These are phyloP conservation scores for Dittrichia graveolens DNA, from an alignment of 129 eudicot genomes.

Conservation along the genomic window DNA sequence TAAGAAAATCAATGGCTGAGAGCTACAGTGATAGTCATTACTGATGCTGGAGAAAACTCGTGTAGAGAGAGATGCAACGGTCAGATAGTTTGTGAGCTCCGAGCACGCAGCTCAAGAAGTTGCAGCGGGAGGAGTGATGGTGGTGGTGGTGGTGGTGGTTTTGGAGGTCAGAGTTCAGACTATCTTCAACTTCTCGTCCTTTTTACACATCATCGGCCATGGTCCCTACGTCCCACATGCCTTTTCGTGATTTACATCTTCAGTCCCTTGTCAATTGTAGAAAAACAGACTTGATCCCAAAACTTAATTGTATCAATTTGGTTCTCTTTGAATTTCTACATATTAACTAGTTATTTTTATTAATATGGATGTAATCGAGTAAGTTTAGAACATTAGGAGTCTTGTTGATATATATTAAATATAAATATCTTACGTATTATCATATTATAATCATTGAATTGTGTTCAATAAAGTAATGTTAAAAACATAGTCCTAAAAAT, in stretches of 20 bases:
- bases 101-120: constrained; percentile 30
- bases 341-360: no score
- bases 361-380: no score
- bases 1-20: constrained; percentile 2
- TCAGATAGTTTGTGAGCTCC: constrained; percentile 10
- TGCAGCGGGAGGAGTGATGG: constrained; percentile 22
- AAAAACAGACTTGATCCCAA: neutral
- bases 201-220: constrained; percentile 36
- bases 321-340: neutral
- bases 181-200: constrained; percentile 21
- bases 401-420: no score
- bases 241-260: neutral
- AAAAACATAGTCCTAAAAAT: no score
- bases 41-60: constrained; percentile 8
- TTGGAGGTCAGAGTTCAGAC: constrained; percentile 16
- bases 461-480: no score
- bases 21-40: constrained; percentile 22
- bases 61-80: constrained; percentile 23
- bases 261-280: constrained; percentile 3
- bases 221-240: constrained; percentile 38
- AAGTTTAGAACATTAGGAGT: no score
- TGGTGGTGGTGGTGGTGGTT: neutral
- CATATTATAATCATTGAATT: no score
- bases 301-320: neutral
- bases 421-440: no score